phyloP scores from a whole-genome alignment of 2,329 filamentous ascomycete species.

The Graphilbum fragrans region DNA sequence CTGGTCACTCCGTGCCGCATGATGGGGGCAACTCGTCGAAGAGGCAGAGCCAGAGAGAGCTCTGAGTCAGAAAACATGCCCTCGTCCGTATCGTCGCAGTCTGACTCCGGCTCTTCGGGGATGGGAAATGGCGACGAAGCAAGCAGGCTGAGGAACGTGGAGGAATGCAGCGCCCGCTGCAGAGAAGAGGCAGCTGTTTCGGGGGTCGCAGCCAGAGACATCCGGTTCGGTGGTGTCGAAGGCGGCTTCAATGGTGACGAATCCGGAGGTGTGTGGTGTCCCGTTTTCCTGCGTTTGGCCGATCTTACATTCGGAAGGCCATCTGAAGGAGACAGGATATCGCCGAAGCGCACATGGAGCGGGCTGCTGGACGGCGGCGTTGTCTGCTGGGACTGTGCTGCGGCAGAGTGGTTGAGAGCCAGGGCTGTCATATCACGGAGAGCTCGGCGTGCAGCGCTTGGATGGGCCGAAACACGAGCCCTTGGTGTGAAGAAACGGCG shows the following conservation, averaged over 20 bases:
- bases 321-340: constrained; percentile 2
- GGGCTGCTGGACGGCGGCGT: constrained; percentile 15
- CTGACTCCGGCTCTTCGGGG: constrained; percentile 16
- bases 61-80: constrained; percentile 19
- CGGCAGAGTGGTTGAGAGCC: constrained; percentile 19
- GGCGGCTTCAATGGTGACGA: constrained; percentile 21
- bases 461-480: constrained; percentile 23
- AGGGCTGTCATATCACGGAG: constrained; percentile 27
- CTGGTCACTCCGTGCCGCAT: constrained; percentile 22
- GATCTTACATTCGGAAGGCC: constrained; percentile 1
- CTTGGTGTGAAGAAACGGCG: constrained; percentile 40
- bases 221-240: neutral
- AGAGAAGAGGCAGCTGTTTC: neutral
- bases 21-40: constrained; percentile 10
- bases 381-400: constrained; percentile 18
- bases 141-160: constrained; percentile 25
- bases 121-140: constrained; percentile 17
- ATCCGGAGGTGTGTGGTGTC: constrained; percentile 23
- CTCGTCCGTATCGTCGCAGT: constrained; percentile 14
- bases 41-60: constrained; percentile 1
- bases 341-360: neutral
- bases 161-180: constrained; percentile 12
- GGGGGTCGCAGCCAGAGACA: constrained; percentile 1
- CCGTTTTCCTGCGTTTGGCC: constrained; percentile 24
- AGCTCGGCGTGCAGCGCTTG: constrained; percentile 25